These are phyloP conservation scores for Groenewaldozyma salmanticensis DNA, from an alignment of 805 yeast species.

Conservation along the genomic window DNA sequence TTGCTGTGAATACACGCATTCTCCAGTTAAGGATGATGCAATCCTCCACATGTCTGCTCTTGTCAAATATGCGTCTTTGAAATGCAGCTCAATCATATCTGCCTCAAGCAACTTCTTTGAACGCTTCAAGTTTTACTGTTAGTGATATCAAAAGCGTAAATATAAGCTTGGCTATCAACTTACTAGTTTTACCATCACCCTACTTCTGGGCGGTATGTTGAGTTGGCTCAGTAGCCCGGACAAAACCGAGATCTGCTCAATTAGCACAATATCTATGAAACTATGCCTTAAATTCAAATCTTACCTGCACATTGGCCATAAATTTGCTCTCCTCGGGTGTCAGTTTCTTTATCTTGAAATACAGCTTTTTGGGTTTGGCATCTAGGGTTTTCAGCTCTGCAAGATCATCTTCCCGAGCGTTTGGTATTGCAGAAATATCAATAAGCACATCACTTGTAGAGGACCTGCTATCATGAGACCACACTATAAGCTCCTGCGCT, in stretches of 20 bases:
- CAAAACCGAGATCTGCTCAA: constrained; percentile 12
- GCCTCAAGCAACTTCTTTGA: constrained; percentile 50
- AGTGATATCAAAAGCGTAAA: background rate
- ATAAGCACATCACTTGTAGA: constrained; percentile 52
- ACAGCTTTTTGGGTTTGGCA: constrained; percentile 23
- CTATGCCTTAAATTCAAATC: constrained; percentile 3
- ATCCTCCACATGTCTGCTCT: constrained; percentile 92
- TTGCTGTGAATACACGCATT: constrained; percentile 62
- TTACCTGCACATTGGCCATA: constrained; percentile 18
- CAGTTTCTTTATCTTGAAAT: constrained; percentile 18
- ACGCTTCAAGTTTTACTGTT: constrained; percentile 25
- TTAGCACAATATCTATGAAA: constrained; percentile 4
- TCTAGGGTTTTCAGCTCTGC: constrained; percentile 42
- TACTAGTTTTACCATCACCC: constrained; percentile 46
- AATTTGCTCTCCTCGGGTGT: constrained; percentile 13
- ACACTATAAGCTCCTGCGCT: constrained; percentile 20
- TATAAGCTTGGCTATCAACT: background rate
- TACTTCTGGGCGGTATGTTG: constrained; percentile 58
- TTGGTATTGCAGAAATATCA: constrained; percentile 47
- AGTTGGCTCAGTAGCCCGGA: constrained; percentile 26
- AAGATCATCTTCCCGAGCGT: constrained; percentile 58
- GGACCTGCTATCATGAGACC: constrained; percentile 58
- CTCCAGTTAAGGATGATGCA: constrained; percentile 47
- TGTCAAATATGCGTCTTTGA: constrained; percentile 71
- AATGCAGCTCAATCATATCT: constrained; percentile 71